Evolutionary conservation across 192 early-diverging fungal species (phyloP), one percentile per base, ranked within the genome.

Genomic region (Glomus cerebriforme): DNA sequence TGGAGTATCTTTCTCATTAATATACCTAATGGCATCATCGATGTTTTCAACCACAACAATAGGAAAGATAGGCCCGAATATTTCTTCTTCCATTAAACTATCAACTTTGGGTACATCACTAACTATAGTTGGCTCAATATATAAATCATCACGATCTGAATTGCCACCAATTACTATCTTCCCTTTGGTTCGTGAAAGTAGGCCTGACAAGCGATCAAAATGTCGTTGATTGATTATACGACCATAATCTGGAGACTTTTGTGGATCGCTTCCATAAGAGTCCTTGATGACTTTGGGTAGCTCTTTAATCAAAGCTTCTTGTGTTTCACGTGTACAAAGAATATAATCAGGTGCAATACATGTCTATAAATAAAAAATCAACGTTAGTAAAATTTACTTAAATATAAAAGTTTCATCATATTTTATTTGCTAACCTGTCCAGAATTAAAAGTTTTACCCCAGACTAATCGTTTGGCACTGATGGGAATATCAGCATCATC

Each of bases 1-100:
- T 59, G 97, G 96, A 77, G 89, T 88, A 65, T 91, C 91, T 58
- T 86, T 86, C 10, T 76, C 70, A 77, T 92, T 92, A 37, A 95
- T 86, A 78, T 87, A 82, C 35, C 78, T 83, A 54, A 95, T 83
- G 7, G 90, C 92, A 59, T 91, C 90, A 22, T 93, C 87, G 10
- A 92, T 37, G 31, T 83, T 85, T 75, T 91, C 87, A 67, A 91
- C 90, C 3, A 87, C 79, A 29, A 97, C 66, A 71, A 99, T 86
- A 19, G 95, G 95, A 74, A 99, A 82, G 43, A 97, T 82, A 4
- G 97, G 97, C 26, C 95, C 97, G 88, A 99, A 98, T 58, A 99
- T 81, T 83, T 99, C 97, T 34, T 91, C 91, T 26, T 86, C 66
- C 96, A 97, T 95, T 73, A 94, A 82, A 9, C 80, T 69, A 59